phyloP scores from a whole-genome alignment of 2,329 filamentous ascomycete species.

The Colletotrichum tofieldiae region DNA sequence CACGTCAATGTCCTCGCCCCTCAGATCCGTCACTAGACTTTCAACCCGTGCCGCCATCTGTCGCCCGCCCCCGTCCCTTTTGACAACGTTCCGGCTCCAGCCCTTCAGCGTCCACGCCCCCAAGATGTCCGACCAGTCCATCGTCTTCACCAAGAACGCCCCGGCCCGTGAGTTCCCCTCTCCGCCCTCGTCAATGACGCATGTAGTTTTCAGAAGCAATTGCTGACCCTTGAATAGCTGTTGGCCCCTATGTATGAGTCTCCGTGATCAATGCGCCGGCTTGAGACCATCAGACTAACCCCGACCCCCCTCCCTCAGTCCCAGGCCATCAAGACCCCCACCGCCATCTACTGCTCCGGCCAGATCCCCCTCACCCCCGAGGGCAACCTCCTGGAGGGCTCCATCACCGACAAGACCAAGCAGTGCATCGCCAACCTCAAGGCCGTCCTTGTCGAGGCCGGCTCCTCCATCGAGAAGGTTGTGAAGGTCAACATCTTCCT shows the following conservation, averaged over 20 bases:
- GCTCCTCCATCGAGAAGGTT: slow-evolving; percentile 82
- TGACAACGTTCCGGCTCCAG: slow-evolving; percentile 18
- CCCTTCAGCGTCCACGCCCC: slow-evolving; percentile 31
- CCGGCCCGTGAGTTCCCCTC: slow-evolving; percentile 66
- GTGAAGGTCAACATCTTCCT: slow-evolving; percentile 96
- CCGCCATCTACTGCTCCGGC: slow-evolving; percentile 77
- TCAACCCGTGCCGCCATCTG: slow-evolving; percentile 31
- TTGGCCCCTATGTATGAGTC: slow-evolving; percentile 74
- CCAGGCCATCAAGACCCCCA: slow-evolving; percentile 77
- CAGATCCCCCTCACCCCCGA: slow-evolving; percentile 79
- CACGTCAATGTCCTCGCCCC: slow-evolving; percentile 39
- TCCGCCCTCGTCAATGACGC: background rate
- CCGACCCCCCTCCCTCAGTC: slow-evolving; percentile 60
- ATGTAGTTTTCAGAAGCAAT: background rate
- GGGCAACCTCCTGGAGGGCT: slow-evolving; percentile 70
- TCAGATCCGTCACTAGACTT: slow-evolving; percentile 41
- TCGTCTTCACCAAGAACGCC: slow-evolving; percentile 72
- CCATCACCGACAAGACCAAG: slow-evolving; percentile 75
- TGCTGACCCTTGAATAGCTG: slow-evolving; percentile 58
- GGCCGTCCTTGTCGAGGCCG: slow-evolving; percentile 86
- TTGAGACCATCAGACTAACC: slow-evolving; percentile 30
- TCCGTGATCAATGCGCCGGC: background rate
- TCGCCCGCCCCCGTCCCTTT: slow-evolving; percentile 4
- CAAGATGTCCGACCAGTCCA: slow-evolving; percentile 52
- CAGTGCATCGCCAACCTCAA: slow-evolving; percentile 83